A percentile compares a stretch with the other conserved stretches of the same genome.
Evolutionary conservation across 2,329 filamentous ascomycete genomes (phyloP).

Genomic region (Fusarium floridanum): DNA sequence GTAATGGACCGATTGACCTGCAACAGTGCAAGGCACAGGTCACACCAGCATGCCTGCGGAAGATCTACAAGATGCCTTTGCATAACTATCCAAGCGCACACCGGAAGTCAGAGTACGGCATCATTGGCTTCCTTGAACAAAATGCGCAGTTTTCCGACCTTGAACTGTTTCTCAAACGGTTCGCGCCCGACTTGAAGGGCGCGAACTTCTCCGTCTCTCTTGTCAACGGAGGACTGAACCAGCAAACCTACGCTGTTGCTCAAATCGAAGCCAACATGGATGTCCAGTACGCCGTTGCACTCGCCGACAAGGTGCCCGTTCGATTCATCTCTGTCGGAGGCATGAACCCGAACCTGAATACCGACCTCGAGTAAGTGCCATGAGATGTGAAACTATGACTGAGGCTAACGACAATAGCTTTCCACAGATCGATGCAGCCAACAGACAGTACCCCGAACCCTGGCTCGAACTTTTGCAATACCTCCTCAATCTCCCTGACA

Average conservation of each 20-base stretch:
- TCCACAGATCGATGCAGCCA: constrained; percentile 41
- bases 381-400: too few relatives aligned
- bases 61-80: constrained; percentile 58
- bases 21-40: constrained; percentile 53
- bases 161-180: constrained; percentile 66
- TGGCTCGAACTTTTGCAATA: constrained; percentile 74
- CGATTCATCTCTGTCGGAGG: constrained; percentile 51
- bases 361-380: constrained; percentile 52
- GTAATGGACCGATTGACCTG: constrained; percentile 20
- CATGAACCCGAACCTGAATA: constrained; percentile 46
- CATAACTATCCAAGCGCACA: constrained; percentile 66
- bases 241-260: constrained; percentile 54
- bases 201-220: constrained; percentile 68
- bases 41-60: constrained; percentile 60
- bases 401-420: constrained; percentile 16
- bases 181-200: constrained; percentile 64
- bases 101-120: constrained; percentile 74
- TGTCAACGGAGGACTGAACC: constrained; percentile 69
- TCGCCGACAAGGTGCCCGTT: constrained; percentile 53
- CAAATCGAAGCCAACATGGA: constrained; percentile 55
- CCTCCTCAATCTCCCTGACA: constrained; percentile 66
- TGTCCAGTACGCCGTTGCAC: constrained; percentile 52
- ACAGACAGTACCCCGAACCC: constrained; percentile 68
- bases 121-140: constrained; percentile 63
- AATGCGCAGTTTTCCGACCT: constrained; percentile 68